These are phyloP conservation scores for Podospora tetraspora DNA, from an alignment of 495 filamentous ascomycete species.

Conservation along the genomic window DNA sequence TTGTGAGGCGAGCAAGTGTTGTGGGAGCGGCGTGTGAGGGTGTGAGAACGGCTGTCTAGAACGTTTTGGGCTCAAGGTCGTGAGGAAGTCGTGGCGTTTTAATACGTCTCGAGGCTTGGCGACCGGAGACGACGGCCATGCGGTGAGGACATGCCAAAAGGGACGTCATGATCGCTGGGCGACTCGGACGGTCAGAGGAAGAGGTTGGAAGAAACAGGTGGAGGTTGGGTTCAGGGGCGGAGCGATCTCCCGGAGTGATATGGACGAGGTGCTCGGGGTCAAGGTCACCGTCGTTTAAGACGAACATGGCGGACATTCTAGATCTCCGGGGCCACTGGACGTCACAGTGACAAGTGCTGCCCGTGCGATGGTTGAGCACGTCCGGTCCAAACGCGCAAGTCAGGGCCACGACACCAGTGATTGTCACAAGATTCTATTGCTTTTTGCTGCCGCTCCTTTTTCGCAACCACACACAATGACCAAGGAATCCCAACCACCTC, in stretches of 20 bases:
- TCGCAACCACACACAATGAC: neutral
- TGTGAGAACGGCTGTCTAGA: neutral
- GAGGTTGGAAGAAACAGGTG: neutral
- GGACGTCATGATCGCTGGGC: neutral
- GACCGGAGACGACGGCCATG: neutral
- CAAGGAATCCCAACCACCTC: neutral
- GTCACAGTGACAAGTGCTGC: neutral
- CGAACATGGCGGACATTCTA: neutral
- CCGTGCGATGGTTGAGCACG: neutral
- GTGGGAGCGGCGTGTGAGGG: too few relatives aligned
- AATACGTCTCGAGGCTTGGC: neutral
- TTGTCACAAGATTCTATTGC: neutral
- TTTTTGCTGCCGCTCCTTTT: neutral
- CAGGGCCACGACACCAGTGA: neutral
- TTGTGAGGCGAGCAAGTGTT: too few relatives aligned
- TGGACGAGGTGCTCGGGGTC: neutral
- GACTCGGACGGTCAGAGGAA: neutral
- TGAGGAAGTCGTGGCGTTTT: neutral
- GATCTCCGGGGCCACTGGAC: neutral
- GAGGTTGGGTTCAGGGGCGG: neutral
- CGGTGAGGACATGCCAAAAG: neutral
- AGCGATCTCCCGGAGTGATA: neutral
- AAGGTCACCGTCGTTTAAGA: neutral
- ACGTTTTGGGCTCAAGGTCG: neutral
- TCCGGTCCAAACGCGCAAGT: neutral